Evolutionary conservation across 108 stramenopile genomes (phyloP).

Genomic region (Pseudonitzschia multistriata): DNA sequence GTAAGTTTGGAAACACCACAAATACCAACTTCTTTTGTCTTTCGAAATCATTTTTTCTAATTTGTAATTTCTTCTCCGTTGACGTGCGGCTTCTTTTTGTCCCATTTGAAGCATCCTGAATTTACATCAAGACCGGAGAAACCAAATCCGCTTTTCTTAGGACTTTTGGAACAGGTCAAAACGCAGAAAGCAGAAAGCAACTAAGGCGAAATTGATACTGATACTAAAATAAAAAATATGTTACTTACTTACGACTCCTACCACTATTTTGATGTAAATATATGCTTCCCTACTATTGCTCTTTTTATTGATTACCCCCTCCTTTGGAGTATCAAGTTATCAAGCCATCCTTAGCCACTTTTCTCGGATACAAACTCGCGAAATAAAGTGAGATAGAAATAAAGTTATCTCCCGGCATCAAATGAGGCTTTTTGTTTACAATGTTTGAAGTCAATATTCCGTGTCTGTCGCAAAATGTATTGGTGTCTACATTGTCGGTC

Average conservation of each 20-base stretch:
- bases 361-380: slow-evolving; percentile 39
- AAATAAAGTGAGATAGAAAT: slow-evolving; percentile 53
- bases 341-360: slow-evolving; percentile 64
- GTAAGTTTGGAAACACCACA: slow-evolving; percentile 5
- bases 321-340: too few relatives aligned
- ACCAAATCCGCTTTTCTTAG: slow-evolving; percentile 94
- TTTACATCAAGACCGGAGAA: slow-evolving; percentile 90
- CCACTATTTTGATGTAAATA: too few relatives aligned
- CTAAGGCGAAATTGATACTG: neutral
- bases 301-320: too few relatives aligned
- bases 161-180: slow-evolving; percentile 80
- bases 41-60: neutral
- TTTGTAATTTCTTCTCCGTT: neutral
- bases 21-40: neutral
- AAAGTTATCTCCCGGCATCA: slow-evolving; percentile 40
- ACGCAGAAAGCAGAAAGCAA: slow-evolving; percentile 38
- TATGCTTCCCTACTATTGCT: too few relatives aligned
- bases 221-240: neutral
- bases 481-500: slow-evolving; percentile 33
- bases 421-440: slow-evolving; percentile 20
- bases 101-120: slow-evolving; percentile 82
- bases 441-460: slow-evolving; percentile 43
- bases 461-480: slow-evolving; percentile 47
- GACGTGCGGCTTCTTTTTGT: neutral
- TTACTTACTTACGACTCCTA: too few relatives aligned